Evolutionary conservation across 305 asterid species (phyloP).

Genomic region (Caryopteris hybrid): DNA sequence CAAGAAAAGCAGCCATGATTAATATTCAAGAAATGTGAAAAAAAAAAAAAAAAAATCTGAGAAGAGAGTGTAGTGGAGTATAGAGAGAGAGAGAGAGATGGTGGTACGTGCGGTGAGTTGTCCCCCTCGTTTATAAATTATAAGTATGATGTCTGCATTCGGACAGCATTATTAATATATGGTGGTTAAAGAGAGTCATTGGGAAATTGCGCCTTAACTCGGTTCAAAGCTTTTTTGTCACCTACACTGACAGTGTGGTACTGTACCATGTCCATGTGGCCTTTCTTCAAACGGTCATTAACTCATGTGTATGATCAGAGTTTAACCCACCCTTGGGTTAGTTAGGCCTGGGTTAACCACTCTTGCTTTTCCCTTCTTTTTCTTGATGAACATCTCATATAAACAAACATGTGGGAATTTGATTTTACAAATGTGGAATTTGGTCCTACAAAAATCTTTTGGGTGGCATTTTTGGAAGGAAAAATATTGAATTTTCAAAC

Average conservation of each 20-base stretch:
- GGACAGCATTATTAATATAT: background rate
- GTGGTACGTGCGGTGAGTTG: background rate
- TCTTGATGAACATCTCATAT: background rate
- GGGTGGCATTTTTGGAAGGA: no score
- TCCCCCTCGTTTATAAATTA: background rate
- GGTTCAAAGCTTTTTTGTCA: conserved; percentile 22
- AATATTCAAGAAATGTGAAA: no score
- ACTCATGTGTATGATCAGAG: conserved; percentile 13
- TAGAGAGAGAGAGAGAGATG: background rate
- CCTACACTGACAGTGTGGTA: conserved; percentile 1
- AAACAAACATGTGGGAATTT: no score
- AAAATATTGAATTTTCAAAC: no score
- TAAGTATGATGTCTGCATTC: background rate
- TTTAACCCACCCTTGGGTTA: conserved; percentile 11
- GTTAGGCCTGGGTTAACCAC: background rate
- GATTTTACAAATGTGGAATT: no score
- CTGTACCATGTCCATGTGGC: conserved; percentile 6
- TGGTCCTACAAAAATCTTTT: no score
- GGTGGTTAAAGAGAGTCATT: conserved; percentile 14
- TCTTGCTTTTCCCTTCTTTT: background rate
- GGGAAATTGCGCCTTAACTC: conserved; percentile 22
- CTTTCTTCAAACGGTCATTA: conserved; percentile 38
- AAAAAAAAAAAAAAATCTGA: background rate
- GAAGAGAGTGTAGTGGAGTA: background rate
- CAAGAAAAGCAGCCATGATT: conserved; percentile 42